Base-by-base conservation (phyloP, 495 filamentous ascomycete genomes). In the Parmelia sp. region DNA sequence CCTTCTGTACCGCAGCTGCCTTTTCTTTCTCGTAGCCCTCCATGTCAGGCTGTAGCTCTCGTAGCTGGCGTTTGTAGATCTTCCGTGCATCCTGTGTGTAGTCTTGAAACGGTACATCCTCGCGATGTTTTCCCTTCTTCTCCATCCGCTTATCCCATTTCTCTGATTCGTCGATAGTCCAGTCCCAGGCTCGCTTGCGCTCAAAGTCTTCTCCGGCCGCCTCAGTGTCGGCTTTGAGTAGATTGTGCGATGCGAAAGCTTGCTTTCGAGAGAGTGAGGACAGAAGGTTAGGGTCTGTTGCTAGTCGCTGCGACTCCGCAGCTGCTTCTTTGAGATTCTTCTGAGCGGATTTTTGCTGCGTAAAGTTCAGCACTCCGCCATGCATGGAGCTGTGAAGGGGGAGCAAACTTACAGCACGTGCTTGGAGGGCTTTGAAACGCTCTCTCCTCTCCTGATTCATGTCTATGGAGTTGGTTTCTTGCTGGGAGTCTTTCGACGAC, bases 121-220 rank as follows among this genome's bases (percentile, higher is more conserved):
- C 90, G 59, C 89, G 84, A 73, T 90, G 90, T 33, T 83, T 81
- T 66, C 85, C 86, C 77, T 92, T 95, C 82, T 96, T 96, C 65
- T 84, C 88, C 78, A 92, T 80, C 27, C 91, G 85, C 74, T 85
- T 86, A 72, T 98, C 94, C 94, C 94, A 98, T 61, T 86, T 85
- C 77, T 96, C 94, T 56, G 84, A 86, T 76, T 98, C 94, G 33
- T 97, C 94, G 21, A 92, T 78, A 0, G 94, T 97, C 92, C 93
- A 97, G 75, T 97, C 95, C 94, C 94, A 97, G 1, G 93, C 92
- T 36, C 95, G 86, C 77, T 97, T 97, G 63, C 94, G 88, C 76
- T 98, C 95, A 71, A 97, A 98, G 74, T 97, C 92, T 66, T 90
- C 90, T 15, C 93, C 92, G 0, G 80, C 79, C 17, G 89, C 90